Percentiles rank a stretch among this genome's conserved stretches.
These are phyloP conservation scores for Colletotrichum musicola DNA, from an alignment of 2,329 filamentous ascomycete species.

Conservation along the genomic window DNA sequence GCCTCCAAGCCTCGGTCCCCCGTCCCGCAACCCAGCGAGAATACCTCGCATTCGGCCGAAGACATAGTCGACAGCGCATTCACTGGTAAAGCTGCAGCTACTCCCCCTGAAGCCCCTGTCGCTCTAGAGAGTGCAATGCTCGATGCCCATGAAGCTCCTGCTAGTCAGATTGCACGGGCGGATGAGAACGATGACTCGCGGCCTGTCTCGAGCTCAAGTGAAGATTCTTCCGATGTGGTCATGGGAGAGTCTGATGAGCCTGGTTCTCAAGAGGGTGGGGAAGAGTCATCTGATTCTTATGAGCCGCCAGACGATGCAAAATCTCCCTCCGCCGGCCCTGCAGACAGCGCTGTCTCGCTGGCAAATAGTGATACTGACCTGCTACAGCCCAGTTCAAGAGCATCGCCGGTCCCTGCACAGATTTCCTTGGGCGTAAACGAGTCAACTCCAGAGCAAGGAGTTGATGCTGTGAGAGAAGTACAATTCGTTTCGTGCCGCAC, in stretches of 20 bases:
- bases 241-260: conserved; percentile 38
- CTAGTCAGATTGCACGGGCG: not conserved
- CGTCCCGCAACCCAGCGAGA: not conserved
- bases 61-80: conserved; percentile 20
- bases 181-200: conserved; percentile 16
- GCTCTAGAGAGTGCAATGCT: conserved; percentile 11
- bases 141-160: not conserved
- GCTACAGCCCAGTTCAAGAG: conserved; percentile 42
- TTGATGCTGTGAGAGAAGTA: conserved; percentile 57
- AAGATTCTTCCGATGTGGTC: conserved; percentile 36
- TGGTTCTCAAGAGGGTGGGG: conserved; percentile 39
- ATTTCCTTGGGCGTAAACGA: conserved; percentile 40
- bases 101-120: conserved; percentile 3
- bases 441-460: conserved; percentile 44
- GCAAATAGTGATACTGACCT: conserved; percentile 46
- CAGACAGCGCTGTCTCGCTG: conserved; percentile 40
- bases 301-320: conserved; percentile 71
- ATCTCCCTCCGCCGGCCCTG: conserved; percentile 58
- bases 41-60: not conserved
- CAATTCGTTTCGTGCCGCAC: conserved; percentile 47
- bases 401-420: conserved; percentile 38
- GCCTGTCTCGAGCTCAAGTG: conserved; percentile 14
- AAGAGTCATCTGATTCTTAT: conserved; percentile 60
- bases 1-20: not conserved
- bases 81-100: conserved; percentile 28